These are phyloP conservation scores for Paramecium caudatum DNA, from an alignment of 73 alveolate species.

Conservation along the genomic window DNA sequence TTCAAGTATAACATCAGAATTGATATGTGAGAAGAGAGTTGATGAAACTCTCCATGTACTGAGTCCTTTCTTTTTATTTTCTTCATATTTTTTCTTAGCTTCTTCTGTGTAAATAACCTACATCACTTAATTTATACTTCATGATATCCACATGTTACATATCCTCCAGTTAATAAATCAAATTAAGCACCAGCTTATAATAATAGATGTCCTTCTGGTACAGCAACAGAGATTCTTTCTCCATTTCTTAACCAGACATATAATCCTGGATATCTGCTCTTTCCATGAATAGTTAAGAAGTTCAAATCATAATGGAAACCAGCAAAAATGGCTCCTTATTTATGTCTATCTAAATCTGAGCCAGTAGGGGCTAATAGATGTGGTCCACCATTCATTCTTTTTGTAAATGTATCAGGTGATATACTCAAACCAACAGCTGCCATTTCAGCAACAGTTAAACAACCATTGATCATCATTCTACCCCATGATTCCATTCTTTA, in stretches of 20 bases:
- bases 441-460: conserved; percentile 93
- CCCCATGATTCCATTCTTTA: conserved; percentile 93
- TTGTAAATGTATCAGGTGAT: conserved; percentile 82
- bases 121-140: conserved; percentile 68
- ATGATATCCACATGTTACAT: conserved; percentile 84
- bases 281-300: conserved; percentile 90
- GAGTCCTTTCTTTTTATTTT: conserved; percentile 72
- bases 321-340: conserved; percentile 91
- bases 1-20: conserved; percentile 83
- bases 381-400: conserved; percentile 88
- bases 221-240: conserved; percentile 83
- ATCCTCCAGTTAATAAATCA: conserved; percentile 87
- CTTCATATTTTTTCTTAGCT: conserved; percentile 59
- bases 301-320: conserved; percentile 93
- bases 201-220: conserved; percentile 84
- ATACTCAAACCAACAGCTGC: conserved; percentile 91
- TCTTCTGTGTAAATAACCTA: conserved; percentile 81
- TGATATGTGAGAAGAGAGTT: conserved; percentile 88
- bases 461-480: conserved; percentile 86
- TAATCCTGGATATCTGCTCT: conserved; percentile 88
- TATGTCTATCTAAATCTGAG: conserved; percentile 86
- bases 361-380: conserved; percentile 97
- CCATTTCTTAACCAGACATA: conserved; percentile 88
- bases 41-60: conserved; percentile 92
- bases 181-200: conserved; percentile 82